Base-by-base conservation (phyloP, 805 yeast genomes). In the Yarrowia deformans region DNA sequence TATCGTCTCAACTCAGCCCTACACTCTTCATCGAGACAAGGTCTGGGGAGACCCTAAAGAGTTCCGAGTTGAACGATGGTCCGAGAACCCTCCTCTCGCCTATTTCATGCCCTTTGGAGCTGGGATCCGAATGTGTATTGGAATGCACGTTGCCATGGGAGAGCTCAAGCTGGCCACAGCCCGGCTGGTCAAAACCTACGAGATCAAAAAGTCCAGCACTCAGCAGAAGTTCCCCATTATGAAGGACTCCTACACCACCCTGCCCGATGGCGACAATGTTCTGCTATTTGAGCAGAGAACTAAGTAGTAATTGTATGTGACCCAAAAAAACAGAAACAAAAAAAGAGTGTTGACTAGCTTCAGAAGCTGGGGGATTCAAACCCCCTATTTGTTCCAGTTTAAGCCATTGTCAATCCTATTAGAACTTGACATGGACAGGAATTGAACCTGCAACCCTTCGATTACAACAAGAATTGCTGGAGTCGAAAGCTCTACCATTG, bases 381-480 rank as follows among this genome's bases (percentile, higher is more conserved):
- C 67, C 67, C 52, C 54, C 34, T 60, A 19, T 10, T 34, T 45
- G 29, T 46, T 37, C 54, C 54, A 13, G 16, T 19, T 58, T 45
- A 58, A 58, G 39, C 67, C 67, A 56, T 40, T 9, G 63, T 56
- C 63, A 56, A 40, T 56, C 48, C 48, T 37, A 29, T 14, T n/a
- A 42, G 63, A 45, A 43, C 43, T 42, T 85, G 88, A 85, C 87
- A 86, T 88, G 87, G 88, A 86, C 90, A 87, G 89, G 90, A 87
- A 85, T 87, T 85, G 90, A 87, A 87, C 90, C 89, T 87, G 90
- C 90, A 87, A 85, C 90, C 90, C 85, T 86, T 85, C 87, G 90
- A 85, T 86, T 78, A 50, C 68, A 64, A 64, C 68, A 35, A 32
- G 46, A 16, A 14, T 9, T 49, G 54, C 84, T 85, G 88, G 88